Evolutionary conservation across 2,329 filamentous ascomycete species (phyloP), one percentile per base, ranked within the genome.

Genomic region (Alternaria atra): DNA sequence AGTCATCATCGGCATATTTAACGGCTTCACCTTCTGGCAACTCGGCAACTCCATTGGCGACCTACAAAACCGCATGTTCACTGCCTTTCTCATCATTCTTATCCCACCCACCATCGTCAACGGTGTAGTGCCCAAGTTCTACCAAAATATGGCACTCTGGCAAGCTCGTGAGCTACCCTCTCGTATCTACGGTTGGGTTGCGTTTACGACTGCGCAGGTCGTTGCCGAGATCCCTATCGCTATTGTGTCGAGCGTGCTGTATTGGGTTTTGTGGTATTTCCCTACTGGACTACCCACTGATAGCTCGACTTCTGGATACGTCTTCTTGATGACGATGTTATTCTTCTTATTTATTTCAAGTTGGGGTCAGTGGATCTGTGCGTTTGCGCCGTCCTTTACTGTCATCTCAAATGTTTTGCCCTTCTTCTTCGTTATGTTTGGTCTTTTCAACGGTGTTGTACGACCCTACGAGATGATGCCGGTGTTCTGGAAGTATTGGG

Each of bases 311-410:
- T 86, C 90, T 0, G 92, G 91, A 12, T 94, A 94, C 75, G 86
- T 90, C 15, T 94, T 91, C 80, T 80, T 94, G 27, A 93, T 95
- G 90, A 87, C 86, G 0, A 80, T 94, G 71, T 84, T 94, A 0
- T 93, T 93, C 80, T 92, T 89, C 81, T 77, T 94, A 7, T 94
- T 93, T 83, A 86, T 89, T 75, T 86, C 85, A 32, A 88, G 84
- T 67, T 94, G 89, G 91, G 92, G 90, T 20, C 91, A 93, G 75
- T 94, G 91, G 91, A 92, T 95, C 68, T 91, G 89, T 64, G 91
- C 92, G 0, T 93, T 93, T 77, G 90, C 91, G 0, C 91, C 91
- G 0, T 89, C 84, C 40, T 93, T 93, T 79, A 92, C 90, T 0
- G 90, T 93, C 64, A 92, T 94, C 66, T 88, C 87, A 43, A 93